Percentiles rank a stretch among this genome's conserved stretches.
Conservation (phyloP, 805 yeast species). For the Lipomyces yamanashiensis region DNA sequence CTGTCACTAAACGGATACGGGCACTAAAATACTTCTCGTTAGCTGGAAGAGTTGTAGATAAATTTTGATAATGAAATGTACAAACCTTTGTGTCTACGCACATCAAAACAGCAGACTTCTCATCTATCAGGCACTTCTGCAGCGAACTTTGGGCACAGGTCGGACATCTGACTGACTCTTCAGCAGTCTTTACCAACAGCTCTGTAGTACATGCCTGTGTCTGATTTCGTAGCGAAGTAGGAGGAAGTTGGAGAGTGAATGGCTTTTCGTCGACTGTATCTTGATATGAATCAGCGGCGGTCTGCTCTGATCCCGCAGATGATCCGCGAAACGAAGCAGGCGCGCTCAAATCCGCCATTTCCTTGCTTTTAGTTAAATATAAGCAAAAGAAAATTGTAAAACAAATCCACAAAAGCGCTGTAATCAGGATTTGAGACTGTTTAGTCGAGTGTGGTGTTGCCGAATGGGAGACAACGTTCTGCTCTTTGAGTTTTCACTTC, state of each 20-base stretch:
- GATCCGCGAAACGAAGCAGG: slow-evolving; percentile 11
- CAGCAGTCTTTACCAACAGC: neutral
- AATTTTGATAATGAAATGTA: too few relatives aligned
- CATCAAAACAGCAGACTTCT: slow-evolving; percentile 15
- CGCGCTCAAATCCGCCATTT: slow-evolving; percentile 4
- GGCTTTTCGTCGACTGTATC: neutral
- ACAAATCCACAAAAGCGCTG: neutral
- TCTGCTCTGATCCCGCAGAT: neutral
- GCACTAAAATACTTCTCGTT: slow-evolving; percentile 6
- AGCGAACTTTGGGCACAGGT: slow-evolving; percentile 15
- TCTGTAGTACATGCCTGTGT: neutral
- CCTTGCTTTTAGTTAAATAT: neutral
- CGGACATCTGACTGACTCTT: slow-evolving; percentile 9
- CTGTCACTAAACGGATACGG: slow-evolving; percentile 21
- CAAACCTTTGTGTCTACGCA: slow-evolving; percentile 14
- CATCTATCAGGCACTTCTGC: slow-evolving; percentile 21
- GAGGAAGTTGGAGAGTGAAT: slow-evolving; percentile 6
- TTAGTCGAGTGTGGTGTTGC: too few relatives aligned
- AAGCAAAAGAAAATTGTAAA: neutral
- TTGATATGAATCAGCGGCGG: neutral
- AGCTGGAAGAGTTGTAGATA: neutral
- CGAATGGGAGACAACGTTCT: too few relatives aligned
- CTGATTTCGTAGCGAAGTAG: neutral
- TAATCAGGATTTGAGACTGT: neutral
- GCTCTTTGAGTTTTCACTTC: too few relatives aligned